phyloP scores from a whole-genome alignment of 129 eudicot species.

The Dittrichia graveolens region DNA sequence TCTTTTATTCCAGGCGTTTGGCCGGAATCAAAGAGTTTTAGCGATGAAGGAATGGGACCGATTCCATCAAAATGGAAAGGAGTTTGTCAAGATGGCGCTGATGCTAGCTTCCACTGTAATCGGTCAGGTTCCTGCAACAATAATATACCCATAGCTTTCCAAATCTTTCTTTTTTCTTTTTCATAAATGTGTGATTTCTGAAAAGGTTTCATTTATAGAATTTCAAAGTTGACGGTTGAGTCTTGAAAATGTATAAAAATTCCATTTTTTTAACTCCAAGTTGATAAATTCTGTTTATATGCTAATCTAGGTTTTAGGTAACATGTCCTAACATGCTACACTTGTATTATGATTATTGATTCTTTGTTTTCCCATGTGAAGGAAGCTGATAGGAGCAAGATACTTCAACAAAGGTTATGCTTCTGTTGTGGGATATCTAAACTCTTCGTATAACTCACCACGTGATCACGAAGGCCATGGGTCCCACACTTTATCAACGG shows the following conservation, averaged over 20 bases:
- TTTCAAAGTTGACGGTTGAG: background rate
- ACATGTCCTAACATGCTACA: background rate
- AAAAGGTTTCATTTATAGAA: background rate
- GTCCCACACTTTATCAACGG: conserved; percentile 94
- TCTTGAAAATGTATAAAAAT: background rate
- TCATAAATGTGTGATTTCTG: background rate
- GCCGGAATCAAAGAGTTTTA: conserved; percentile 95
- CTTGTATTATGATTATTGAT: conserved; percentile 11
- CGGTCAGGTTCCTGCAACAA: conserved; percentile 54
- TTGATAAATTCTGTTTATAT: background rate
- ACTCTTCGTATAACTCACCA: conserved; percentile 53
- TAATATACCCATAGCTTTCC: background rate
- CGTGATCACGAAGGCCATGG: conserved; percentile 92
- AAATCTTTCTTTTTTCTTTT: background rate
- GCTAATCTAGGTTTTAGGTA: background rate
- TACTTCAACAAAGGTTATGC: conserved; percentile 83
- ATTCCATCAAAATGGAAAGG: conserved; percentile 93
- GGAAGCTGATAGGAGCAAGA: conserved; percentile 96
- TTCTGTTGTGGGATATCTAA: conserved; percentile 57
- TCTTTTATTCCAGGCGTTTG: conserved; percentile 66
- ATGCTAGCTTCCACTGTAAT: conserved; percentile 73
- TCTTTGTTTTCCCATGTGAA: conserved; percentile 26
- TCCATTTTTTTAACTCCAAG: background rate
- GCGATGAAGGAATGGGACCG: conserved; percentile 76
- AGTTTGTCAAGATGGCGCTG: conserved; percentile 63